A percentile compares a stretch with the other conserved stretches of the same genome.
These are phyloP conservation scores for Cryptococcus sp. DNA, from an alignment of 1,284 basidiomycete genomes.

Conservation along the genomic window DNA sequence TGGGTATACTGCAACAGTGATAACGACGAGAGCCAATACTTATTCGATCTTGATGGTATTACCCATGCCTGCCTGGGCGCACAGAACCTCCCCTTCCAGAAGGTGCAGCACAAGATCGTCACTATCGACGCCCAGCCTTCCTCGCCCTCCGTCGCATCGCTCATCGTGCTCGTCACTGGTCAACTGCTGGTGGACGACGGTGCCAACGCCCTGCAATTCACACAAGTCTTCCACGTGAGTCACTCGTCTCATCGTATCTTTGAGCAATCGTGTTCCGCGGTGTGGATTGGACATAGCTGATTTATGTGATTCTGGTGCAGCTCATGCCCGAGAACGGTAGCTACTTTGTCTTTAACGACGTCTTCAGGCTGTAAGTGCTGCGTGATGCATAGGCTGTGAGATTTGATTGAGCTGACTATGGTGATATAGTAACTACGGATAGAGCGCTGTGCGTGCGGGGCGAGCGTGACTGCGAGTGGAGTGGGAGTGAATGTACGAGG, in stretches of 20 bases:
- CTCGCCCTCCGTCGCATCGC: constrained; percentile 61
- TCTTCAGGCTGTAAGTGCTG: constrained; percentile 71
- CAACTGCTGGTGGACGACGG: constrained; percentile 78
- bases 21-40: neutral
- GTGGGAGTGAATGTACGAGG: too few species aligned
- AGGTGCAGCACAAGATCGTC: constrained; percentile 78
- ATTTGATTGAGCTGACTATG: neutral
- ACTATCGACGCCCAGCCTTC: constrained; percentile 91
- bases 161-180: constrained; percentile 89
- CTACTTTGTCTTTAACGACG: constrained; percentile 89
- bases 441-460: neutral
- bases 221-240: constrained; percentile 78
- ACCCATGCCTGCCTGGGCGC: neutral
- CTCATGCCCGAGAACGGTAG: constrained; percentile 73
- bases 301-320: constrained; percentile 10
- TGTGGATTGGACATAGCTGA: neutral
- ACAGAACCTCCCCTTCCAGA: constrained; percentile 77
- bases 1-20: constrained; percentile 50
- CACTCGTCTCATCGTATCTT: constrained; percentile 2
- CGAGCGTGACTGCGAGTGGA: too few species aligned
- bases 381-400: too few species aligned
- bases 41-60: neutral
- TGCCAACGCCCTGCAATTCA: constrained; percentile 78
- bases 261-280: neutral
- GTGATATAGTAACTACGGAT: constrained; percentile 21